Percentiles rank a stretch among this genome's conserved stretches.
Conservation (phyloP, 352 stramenopile genomes). For the Peronospora tabacina region DNA sequence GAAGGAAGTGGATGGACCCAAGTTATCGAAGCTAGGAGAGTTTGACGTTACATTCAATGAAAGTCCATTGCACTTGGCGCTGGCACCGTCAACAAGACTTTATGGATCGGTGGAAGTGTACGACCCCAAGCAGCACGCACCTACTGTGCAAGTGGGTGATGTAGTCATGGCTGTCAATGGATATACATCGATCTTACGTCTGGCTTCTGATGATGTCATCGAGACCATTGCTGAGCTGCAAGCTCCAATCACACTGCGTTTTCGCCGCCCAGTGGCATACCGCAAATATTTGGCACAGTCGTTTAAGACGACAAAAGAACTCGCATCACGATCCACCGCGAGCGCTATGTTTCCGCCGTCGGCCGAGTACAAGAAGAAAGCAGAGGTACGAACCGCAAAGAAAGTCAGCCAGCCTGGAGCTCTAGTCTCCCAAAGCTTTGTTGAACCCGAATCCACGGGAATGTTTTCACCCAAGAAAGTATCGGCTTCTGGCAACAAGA, state of each 20-base stretch:
- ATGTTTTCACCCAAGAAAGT: constrained; percentile 15
- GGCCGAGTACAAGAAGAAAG: constrained; percentile 52
- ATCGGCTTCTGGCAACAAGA: constrained; percentile 10
- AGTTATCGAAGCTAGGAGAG: constrained; percentile 45
- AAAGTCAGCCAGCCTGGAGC: constrained; percentile 9
- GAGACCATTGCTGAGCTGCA: constrained; percentile 41
- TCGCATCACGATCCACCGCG: constrained; percentile 45
- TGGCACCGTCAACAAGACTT: constrained; percentile 60
- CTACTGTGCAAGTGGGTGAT: constrained; percentile 47
- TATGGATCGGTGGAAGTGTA: constrained; percentile 74
- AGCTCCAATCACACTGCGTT: constrained; percentile 41
- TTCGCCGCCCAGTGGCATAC: constrained; percentile 51
- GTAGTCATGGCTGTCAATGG: constrained; percentile 64
- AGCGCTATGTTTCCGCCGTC: constrained; percentile 60
- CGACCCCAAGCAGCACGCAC: constrained; percentile 41
- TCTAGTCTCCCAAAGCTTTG: constrained; percentile 30
- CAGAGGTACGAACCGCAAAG: constrained; percentile 7
- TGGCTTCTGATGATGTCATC: constrained; percentile 49
- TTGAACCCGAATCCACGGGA: constrained; percentile 19
- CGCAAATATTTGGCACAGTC: constrained; percentile 45
- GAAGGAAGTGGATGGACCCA: constrained; percentile 1
- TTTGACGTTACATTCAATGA: constrained; percentile 49
- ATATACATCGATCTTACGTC: constrained; percentile 35
- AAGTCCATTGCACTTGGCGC: constrained; percentile 39
- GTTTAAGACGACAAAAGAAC: constrained; percentile 26